These are phyloP conservation scores for Aphanoascus verrucosus DNA, from an alignment of 2,329 filamentous ascomycete genomes.

Conservation along the genomic window DNA sequence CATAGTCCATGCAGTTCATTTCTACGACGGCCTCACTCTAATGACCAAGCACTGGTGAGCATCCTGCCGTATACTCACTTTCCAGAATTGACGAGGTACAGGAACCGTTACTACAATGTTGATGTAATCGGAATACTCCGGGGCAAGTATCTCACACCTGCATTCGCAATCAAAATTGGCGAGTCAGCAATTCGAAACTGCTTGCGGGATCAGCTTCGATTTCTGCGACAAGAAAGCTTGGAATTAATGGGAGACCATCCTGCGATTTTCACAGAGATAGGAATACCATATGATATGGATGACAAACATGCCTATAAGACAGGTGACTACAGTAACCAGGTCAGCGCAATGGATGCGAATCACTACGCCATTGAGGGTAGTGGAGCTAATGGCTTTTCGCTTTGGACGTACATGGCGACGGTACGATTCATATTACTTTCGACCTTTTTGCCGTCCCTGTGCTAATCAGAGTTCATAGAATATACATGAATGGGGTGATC, in stretches of 20 bases:
- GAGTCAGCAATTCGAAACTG: slow-evolving; percentile 92
- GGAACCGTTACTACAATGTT: slow-evolving; percentile 90
- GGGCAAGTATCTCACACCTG: slow-evolving; percentile 76
- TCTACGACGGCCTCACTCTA: slow-evolving; percentile 90
- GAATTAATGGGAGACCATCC: slow-evolving; percentile 82
- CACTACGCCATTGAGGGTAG: slow-evolving; percentile 85
- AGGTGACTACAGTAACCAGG: slow-evolving; percentile 88
- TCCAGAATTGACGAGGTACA: slow-evolving; percentile 20
- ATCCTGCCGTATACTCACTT: neutral
- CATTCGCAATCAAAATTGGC: slow-evolving; percentile 84
- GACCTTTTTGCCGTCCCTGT: neutral
- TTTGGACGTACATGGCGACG: slow-evolving; percentile 75
- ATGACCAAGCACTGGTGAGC: slow-evolving; percentile 87
- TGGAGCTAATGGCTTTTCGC: slow-evolving; percentile 68
- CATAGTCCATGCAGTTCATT: slow-evolving; percentile 89
- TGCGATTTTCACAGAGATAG: slow-evolving; percentile 85
- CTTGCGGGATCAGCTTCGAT: slow-evolving; percentile 74
- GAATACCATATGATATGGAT: slow-evolving; percentile 98
- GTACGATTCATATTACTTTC: slow-evolving; percentile 36
- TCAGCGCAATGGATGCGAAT: slow-evolving; percentile 87
- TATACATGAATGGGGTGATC: slow-evolving; percentile 76
- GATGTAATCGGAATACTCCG: slow-evolving; percentile 87
- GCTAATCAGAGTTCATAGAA: slow-evolving; percentile 45
- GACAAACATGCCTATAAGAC: slow-evolving; percentile 91
- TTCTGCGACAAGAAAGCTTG: slow-evolving; percentile 74